Evolutionary conservation across 495 filamentous ascomycete species (phyloP), one percentile per base, ranked within the genome.

Genomic region (Trichoderma reesei): DNA sequence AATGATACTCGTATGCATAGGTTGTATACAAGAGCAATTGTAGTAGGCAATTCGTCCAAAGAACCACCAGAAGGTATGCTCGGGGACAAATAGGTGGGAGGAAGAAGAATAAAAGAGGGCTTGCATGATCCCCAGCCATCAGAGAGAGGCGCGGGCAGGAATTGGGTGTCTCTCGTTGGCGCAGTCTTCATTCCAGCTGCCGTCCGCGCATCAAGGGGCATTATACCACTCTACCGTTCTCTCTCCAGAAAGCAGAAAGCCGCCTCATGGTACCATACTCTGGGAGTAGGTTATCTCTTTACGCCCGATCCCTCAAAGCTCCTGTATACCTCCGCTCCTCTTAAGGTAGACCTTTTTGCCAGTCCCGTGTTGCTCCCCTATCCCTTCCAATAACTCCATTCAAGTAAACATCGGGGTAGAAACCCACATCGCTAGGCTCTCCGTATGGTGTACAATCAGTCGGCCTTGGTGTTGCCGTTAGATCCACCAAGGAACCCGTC

Each of bases 391-490:
- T 18, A 56, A 56, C 51, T 56, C 51, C 51, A 33, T 33, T 14
- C 16, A 14, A 16, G 14, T 13, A n/a, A 56, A 56, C 3, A 33
- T 16, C 13, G 11, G 6, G 33, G 10, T 26, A 1, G 1, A 3
- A 14, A 18, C 46, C 34, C 3, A 5, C 31, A 26, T 54, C 20
- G 7, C 38, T 11, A 11, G 6, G 38, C 38, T 39, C 11, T 56
- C 31, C 18, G 11, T 34, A 14, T 33, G 11, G 6, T 39, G 10
- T 34, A 13, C 7, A 0, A 20, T 83, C 78, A 96, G 77, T 95
- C 91, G 64, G 86, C 89, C 80, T 96, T 96, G 67, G 87, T 90
- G 64, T 86, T 84, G 36, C 77, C 73, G 54, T 71, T 77, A 54
- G 72, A 79, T 18, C 39, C 16, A 11, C 83, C 83, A 18, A 88